phyloP scores from a whole-genome alignment of 2,329 filamentous ascomycete genomes.

The Hawksworthiomyces lignivorus region DNA sequence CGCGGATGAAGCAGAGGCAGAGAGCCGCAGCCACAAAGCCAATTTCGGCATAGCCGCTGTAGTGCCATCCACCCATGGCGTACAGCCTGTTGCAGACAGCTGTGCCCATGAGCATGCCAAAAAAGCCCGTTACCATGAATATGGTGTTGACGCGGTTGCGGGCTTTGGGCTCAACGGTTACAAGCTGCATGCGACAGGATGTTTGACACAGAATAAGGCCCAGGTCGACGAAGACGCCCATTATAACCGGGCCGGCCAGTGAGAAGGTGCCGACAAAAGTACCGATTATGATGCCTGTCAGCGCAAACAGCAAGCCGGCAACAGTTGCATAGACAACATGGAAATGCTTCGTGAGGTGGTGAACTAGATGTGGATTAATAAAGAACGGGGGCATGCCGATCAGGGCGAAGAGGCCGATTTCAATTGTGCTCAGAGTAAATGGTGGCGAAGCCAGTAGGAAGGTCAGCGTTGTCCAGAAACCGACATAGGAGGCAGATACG shows the following conservation, averaged over 20 bases:
- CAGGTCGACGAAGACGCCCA: conserved; percentile 12
- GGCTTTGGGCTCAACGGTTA: conserved; percentile 11
- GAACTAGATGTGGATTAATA: conserved; percentile 10
- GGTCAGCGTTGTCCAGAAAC: conserved; percentile 56
- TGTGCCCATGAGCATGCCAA: conserved; percentile 14
- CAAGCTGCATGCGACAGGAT: conserved; percentile 11
- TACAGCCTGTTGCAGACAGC: conserved; percentile 18
- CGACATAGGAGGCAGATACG: conserved; percentile 36
- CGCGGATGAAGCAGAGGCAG: conserved; percentile 20
- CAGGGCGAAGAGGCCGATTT: conserved; percentile 67
- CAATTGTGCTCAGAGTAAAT: conserved; percentile 56
- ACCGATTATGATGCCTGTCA: conserved; percentile 11
- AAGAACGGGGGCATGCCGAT: conserved; percentile 47
- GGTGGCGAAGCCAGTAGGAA: conserved; percentile 63
- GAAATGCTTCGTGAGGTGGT: conserved; percentile 10
- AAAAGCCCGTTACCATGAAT: conserved; percentile 12
- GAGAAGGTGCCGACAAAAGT: conserved; percentile 13
- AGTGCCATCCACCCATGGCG: conserved; percentile 11
- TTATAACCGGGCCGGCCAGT: conserved; percentile 13
- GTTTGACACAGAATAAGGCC: conserved; percentile 12
- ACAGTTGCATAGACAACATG: conserved; percentile 7
- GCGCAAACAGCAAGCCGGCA: conserved; percentile 6
- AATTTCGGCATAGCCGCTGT: conserved; percentile 10
- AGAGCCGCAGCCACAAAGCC: conserved; percentile 10
- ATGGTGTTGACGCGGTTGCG: conserved; percentile 16